Evolutionary conservation across 1,139 yeast species (phyloP), one percentile per base, ranked within the genome.

Genomic region (Suhomyces bolitotheri): DNA sequence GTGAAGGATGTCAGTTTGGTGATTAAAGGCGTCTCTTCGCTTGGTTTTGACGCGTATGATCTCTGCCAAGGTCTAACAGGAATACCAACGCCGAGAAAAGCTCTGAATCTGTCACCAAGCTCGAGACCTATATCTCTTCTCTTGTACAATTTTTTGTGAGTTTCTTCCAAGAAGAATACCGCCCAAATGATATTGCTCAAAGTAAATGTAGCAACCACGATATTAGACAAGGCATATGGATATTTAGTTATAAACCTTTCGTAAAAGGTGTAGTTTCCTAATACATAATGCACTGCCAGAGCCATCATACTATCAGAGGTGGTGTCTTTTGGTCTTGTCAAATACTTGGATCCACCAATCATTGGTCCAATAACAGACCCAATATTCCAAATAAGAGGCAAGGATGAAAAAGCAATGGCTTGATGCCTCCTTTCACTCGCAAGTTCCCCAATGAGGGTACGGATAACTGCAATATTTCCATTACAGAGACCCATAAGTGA

Each of bases 201-300:
- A 21, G 79, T 57, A 32, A 74, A 58, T 2, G 48, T 5, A 4
- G 78, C 70, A 13, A 80, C 79, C 3, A 74, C 76, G 7, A 81
- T 49, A 50, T 80, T 81, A 4, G 84, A 79, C 43, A 80, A 58
- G 1, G 82, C 78, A 49, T 78, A 81, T 0, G 87, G 87, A 50
- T 68, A 66, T 26, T 53, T 56, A 14, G 61, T 52, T 21, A 74
- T 62, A 39, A 76, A 54, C 9, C 36, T 37, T 13, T 61, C 53
- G 45, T 46, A 36, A 15, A 43, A 14, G 12, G 31, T 23, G 12
- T 20, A 23, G 6, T n/a, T 12, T 10, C 27, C 21, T 17, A 30
- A 10, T n/a, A 22, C 16, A 3, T n/a, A 9, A 5, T 22, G 10
- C 7, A 21, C 20, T 4, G 25, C 16, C 4, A 15, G 22, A 5